Evolutionary conservation across 1,139 yeast species (phyloP).

Genomic region (Hansenula anomala): DNA sequence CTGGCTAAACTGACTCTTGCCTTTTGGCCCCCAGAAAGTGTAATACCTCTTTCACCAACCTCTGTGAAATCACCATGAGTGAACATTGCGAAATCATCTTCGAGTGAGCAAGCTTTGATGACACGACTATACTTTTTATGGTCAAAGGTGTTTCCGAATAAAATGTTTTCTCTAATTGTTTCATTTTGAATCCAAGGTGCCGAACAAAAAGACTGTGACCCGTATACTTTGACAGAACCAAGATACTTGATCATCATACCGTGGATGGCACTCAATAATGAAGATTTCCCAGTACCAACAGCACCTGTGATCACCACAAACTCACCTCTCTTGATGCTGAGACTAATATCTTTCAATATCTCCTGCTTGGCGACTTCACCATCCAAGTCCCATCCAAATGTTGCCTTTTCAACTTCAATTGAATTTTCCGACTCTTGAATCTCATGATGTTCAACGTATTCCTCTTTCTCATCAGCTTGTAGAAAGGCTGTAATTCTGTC

Average conservation of each 20-base stretch:
- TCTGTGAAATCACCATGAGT: constrained; percentile 86
- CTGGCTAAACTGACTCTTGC: constrained; percentile 73
- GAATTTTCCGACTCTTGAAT: constrained; percentile 17
- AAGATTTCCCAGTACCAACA: constrained; percentile 47
- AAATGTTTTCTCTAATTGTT: constrained; percentile 69
- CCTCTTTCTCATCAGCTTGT: constrained; percentile 29
- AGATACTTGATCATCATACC: constrained; percentile 42
- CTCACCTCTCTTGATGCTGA: constrained; percentile 37
- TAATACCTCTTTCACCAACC: constrained; percentile 90
- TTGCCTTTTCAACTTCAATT: constrained; percentile 44
- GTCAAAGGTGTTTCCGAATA: constrained; percentile 62
- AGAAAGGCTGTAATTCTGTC: constrained; percentile 54
- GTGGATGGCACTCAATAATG: constrained; percentile 41
- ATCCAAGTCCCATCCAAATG: constrained; percentile 80
- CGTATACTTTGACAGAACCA: constrained; percentile 38
- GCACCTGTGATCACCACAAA: constrained; percentile 44
- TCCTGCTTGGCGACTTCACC: constrained; percentile 28
- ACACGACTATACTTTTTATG: constrained; percentile 50
- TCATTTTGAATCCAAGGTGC: constrained; percentile 88
- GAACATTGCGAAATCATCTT: constrained; percentile 60
- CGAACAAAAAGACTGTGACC: constrained; percentile 33
- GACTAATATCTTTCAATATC: constrained; percentile 23
- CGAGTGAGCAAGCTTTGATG: constrained; percentile 60
- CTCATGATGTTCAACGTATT: neutral
- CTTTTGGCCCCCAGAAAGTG: constrained; percentile 91